Percentiles rank a stretch among this genome's conserved stretches.
Evolutionary conservation across 495 filamentous ascomycete species (phyloP).

Genomic region (Talaromyces stipitatus): DNA sequence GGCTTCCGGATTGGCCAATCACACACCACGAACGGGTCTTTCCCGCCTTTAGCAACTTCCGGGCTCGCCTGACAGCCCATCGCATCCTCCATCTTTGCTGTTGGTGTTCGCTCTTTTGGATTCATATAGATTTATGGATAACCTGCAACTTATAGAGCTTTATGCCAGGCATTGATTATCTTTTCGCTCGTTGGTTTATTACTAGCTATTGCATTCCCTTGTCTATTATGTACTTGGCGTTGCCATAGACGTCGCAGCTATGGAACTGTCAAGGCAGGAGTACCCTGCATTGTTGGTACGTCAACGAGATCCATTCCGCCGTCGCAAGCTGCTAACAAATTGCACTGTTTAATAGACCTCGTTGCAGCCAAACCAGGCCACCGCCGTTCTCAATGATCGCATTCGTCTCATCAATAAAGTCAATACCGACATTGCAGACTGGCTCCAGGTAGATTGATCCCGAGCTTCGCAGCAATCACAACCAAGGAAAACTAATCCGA

Average conservation of each 20-base stretch:
- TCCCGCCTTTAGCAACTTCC: background rate
- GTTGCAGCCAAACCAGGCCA: conserved; percentile 79
- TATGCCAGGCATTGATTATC: background rate
- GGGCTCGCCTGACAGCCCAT: background rate
- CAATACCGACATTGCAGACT: conserved; percentile 92
- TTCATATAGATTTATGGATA: background rate
- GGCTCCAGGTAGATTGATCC: conserved; percentile 71
- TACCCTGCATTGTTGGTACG: conserved; percentile 97
- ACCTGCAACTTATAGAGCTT: background rate
- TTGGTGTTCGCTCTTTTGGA: background rate
- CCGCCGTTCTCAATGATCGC: conserved; percentile 76
- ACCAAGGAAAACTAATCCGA: background rate
- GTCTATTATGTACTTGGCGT: conserved; percentile 34
- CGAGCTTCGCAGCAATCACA: background rate
- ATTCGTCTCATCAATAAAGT: conserved; percentile 78
- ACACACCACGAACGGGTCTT: background rate
- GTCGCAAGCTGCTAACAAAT: background rate
- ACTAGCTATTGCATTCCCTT: conserved; percentile 2
- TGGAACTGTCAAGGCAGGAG: conserved; percentile 84
- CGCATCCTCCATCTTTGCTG: background rate
- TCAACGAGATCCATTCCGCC: conserved; percentile 56
- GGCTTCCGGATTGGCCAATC: background rate
- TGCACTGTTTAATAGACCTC: conserved; percentile 52
- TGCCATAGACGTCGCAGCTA: conserved; percentile 30
- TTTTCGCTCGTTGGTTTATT: conserved; percentile 3